Base-by-base conservation (phyloP, 352 stramenopile species). In the Paralagenidium karlingii region DNA sequence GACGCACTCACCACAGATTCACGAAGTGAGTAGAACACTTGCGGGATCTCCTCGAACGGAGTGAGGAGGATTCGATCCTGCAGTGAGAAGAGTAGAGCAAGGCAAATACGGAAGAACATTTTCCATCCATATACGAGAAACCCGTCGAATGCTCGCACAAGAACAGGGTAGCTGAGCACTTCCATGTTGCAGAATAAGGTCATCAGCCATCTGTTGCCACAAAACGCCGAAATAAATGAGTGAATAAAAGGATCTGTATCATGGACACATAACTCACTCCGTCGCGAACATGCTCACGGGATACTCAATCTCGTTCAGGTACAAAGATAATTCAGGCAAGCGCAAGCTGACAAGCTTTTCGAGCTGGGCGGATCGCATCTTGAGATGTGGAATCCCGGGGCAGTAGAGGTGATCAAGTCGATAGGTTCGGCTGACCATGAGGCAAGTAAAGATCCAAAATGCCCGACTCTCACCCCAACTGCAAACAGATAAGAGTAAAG, bases 111-210 rank as follows among this genome's bases (percentile, higher is more conserved):
- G 25, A 87, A 73, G 40, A 87, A 44, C 18, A 79, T 60, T 12
- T 80, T 84, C 74, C 74, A 87, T 1, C 74, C 74, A 12, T 56
- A 60, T n/a, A 74, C 49, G n/a, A 81, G 27, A 40, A 87, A 84
- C 0, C 65, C 62, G 32, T 84, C 70, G 5, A 82, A 63, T 10
- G 79, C 61, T 12, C 62, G 65, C 11, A 84, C 42, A n/a, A 68
- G 49, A 25, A 69, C 53, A 25, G 79, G 65, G 43, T 75, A 70
- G 11, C 60, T 63, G 3, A 87, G 56, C 12, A 61, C 62, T 25
- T 87, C 73, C 66, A 83, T 79, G 44, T 71, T 87, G 24, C 60
- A 67, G 31, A 84, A 84, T 12, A 87, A 62, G 20, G 74, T 84
- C 68, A 87, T 79, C 55, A 87, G 82, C 74, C 74, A 87, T 25